Base-by-base conservation (phyloP, 805 yeast species). In the Diddensiella caesifluorescens region DNA sequence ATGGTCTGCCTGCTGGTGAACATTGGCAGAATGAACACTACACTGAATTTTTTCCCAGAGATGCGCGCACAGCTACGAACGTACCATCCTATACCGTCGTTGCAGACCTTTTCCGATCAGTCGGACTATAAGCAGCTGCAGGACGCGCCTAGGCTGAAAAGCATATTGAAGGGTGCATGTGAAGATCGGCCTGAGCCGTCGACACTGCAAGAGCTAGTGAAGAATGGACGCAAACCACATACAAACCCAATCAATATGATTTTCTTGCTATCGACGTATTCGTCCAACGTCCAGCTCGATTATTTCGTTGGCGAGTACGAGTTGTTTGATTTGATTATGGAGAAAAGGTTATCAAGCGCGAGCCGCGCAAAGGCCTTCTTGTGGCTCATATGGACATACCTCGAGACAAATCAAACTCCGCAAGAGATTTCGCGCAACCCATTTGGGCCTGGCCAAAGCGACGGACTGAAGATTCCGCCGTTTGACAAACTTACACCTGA, bases 21-120 rank as follows among this genome's bases (percentile, higher is more conserved):
- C 57, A 78, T 89, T 41, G 97, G 97, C 6, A 71, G 97, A 48
- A 78, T 90, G 79, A 90, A 90, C 66, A 90, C 98, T 2, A 90
- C 97, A 2, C 80, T 90, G 39, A 90, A 90, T 63, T 67, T 90
- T 58, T 95, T 87, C 43, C 86, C 94, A 18, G 97, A 88, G 56
- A 90, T 90, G 97, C 81, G 87, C 53, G 86, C 95, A 0, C 90
- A 88, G 51, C 70, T 90, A 48, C 72, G 98, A 55, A 89, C 97
- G 0, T 90, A 84, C 59, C 97, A 90, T 63, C 83, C 95, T 9
- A 86, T 90, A 25, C 98, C 98, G 0, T 78, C 88, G 7, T 68
- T 90, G 32, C 97, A 90, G 59, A 78, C 82, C 2, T 77, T 75
- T 44, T 71, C 81, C 13, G 74, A 70, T 40, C 63, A 64, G 35